A percentile compares a stretch with the other conserved stretches of the same genome.
phyloP scores from a whole-genome alignment of 2,329 filamentous ascomycete genomes.

The Chalaropsis thielavioides region DNA sequence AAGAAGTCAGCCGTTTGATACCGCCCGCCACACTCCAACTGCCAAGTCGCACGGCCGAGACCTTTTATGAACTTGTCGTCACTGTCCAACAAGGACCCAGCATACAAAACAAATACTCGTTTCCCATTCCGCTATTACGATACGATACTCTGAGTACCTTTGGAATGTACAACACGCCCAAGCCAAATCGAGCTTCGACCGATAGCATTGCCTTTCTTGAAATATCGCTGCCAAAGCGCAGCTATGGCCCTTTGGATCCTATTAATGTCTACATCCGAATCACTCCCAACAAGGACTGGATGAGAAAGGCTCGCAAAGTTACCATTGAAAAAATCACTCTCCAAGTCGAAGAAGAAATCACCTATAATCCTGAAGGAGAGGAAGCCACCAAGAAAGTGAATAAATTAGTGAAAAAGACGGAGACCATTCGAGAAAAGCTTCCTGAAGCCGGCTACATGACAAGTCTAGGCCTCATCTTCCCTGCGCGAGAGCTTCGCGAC shows the following conservation, averaged over 20 bases:
- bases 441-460: constrained; percentile 87
- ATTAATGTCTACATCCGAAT: constrained; percentile 94
- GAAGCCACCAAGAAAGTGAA: constrained; percentile 85
- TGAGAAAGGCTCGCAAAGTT: constrained; percentile 77
- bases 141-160: constrained; percentile 97
- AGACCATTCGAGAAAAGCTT: constrained; percentile 67
- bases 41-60: constrained; percentile 87
- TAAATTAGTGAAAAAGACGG: constrained; percentile 68
- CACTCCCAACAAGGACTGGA: constrained; percentile 81
- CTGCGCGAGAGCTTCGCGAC: constrained; percentile 76
- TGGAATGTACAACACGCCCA: constrained; percentile 97
- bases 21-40: constrained; percentile 85
- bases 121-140: constrained; percentile 77
- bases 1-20: constrained; percentile 78
- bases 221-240: constrained; percentile 88
- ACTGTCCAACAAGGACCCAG: constrained; percentile 82
- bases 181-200: constrained; percentile 68
- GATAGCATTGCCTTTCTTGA: constrained; percentile 86
- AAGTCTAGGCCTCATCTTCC: constrained; percentile 81
- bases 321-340: constrained; percentile 91
- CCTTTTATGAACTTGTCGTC: constrained; percentile 91
- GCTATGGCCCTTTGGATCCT: constrained; percentile 86
- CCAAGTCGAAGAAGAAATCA: constrained; percentile 90
- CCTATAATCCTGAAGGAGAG: constrained; percentile 96
- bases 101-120: constrained; percentile 78